Percentiles rank a stretch among this genome's conserved stretches.
phyloP scores from a whole-genome alignment of 2,329 filamentous ascomycete species.

The Lachnellula occidentalis region DNA sequence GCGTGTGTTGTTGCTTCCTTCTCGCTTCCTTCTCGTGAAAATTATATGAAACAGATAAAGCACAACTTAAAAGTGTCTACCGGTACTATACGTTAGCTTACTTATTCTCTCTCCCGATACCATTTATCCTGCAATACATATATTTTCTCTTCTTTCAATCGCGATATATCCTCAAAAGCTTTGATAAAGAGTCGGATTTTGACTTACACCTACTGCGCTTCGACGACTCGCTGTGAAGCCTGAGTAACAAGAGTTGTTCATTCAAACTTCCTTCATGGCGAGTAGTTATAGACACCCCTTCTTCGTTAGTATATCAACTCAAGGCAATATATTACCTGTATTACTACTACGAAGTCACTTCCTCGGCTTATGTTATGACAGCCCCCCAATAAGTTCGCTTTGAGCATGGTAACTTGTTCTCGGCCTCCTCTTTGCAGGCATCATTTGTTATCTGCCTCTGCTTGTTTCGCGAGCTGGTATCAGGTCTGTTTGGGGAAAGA shows the following conservation, averaged over 20 bases:
- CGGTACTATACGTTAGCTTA: too few relatives aligned
- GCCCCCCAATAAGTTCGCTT: slow-evolving; percentile 36
- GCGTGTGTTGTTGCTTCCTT: too few relatives aligned
- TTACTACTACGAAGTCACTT: slow-evolving; percentile 35
- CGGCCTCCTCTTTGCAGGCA: slow-evolving; percentile 3
- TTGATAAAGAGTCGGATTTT: not conserved
- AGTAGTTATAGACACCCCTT: not conserved
- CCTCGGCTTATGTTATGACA: slow-evolving; percentile 39
- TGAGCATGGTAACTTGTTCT: slow-evolving; percentile 35
- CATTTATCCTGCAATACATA: not conserved
- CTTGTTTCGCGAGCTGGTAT: not conserved
- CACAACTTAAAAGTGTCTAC: too few relatives aligned
- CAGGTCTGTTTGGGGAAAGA: slow-evolving; percentile 1
- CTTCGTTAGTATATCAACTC: slow-evolving; percentile 1
- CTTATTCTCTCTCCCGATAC: not conserved
- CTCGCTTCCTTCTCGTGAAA: too few relatives aligned
- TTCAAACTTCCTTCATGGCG: not conserved
- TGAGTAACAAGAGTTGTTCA: not conserved
- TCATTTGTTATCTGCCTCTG: slow-evolving; percentile 4
- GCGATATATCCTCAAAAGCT: not conserved
- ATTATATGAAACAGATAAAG: too few relatives aligned
- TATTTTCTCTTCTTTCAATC: not conserved
- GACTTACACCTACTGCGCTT: not conserved
- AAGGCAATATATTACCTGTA: slow-evolving; percentile 34
- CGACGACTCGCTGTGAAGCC: not conserved